Evolutionary conservation across 2,329 filamentous ascomycete genomes (phyloP).

Genomic region (Botrytis deweyae): DNA sequence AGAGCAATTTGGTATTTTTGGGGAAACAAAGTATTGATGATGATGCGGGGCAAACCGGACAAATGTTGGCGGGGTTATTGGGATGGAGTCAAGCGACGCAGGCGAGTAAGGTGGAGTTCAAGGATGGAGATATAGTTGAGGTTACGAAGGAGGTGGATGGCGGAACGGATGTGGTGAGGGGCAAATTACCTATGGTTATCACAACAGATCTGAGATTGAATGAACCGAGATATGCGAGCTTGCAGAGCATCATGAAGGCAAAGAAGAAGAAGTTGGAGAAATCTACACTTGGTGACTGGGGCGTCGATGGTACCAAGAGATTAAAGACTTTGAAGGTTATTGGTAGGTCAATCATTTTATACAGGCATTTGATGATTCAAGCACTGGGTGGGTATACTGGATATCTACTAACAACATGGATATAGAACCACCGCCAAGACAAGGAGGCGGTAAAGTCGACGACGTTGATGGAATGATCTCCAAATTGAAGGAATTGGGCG

Average conservation of each 20-base stretch:
- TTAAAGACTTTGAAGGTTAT: slow-evolving; percentile 89
- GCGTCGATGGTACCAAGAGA: slow-evolving; percentile 69
- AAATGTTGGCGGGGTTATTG: slow-evolving; percentile 92
- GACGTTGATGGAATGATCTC: slow-evolving; percentile 92
- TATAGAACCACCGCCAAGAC: slow-evolving; percentile 77
- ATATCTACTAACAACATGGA: neutral
- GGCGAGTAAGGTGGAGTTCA: slow-evolving; percentile 78
- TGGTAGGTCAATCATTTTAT: slow-evolving; percentile 51
- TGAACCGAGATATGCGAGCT: slow-evolving; percentile 87
- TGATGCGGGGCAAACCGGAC: slow-evolving; percentile 91
- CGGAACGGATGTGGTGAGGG: slow-evolving; percentile 83
- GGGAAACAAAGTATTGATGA: slow-evolving; percentile 99
- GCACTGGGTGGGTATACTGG: neutral
- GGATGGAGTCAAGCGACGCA: slow-evolving; percentile 95
- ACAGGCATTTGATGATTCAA: neutral
- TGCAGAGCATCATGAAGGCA: slow-evolving; percentile 99
- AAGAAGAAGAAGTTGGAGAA: slow-evolving; percentile 99
- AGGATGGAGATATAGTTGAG: slow-evolving; percentile 64
- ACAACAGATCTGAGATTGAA: slow-evolving; percentile 95
- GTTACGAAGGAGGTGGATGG: slow-evolving; percentile 95
- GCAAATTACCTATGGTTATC: slow-evolving; percentile 86
- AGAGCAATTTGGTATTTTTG: slow-evolving; percentile 86
- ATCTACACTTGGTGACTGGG: slow-evolving; percentile 80
- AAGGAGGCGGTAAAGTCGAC: slow-evolving; percentile 96
- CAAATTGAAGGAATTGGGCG: slow-evolving; percentile 95